Evolutionary conservation across 1,284 basidiomycete species (phyloP), one percentile per base, ranked within the genome.

Genomic region (Inonotus obliquus): DNA sequence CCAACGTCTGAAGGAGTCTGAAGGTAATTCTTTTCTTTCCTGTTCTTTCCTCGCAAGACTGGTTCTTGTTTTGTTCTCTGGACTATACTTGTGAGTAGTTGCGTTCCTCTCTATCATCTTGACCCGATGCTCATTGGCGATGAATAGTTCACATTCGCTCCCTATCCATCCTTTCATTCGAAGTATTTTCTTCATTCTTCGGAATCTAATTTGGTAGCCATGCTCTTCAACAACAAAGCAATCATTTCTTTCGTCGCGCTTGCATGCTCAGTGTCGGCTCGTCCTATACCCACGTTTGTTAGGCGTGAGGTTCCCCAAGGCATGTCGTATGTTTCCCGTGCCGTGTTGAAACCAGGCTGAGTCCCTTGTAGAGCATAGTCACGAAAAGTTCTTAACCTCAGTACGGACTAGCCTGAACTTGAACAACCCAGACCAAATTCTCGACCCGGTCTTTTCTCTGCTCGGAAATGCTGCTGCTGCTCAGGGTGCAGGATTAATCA

Each of bases 291-390:
- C 23, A 21, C 54, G 11, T 39, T 60, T 27, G 35, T 19, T 54
- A 74, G 77, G 63, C 82, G 85, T 66, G 85, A 87, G 71, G 86
- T 87, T 45, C 85, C 86, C 48, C 86, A 87, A 77, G 85, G 85
- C 84, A 38, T 13, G 19, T 21, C 48, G 23, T 45, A 54, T 52
- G 51, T 49, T 23, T 19, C 37, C 13, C 21, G 54, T 19, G 13
- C 13, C 21, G 54, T 19, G 13, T 35, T 19, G 10, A 54, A 11
- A 35, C 29, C 25, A 11, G 25, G 7, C 52, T 49, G 25, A 54
- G 13, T 37, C 44, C 45, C 17, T n/a, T 32, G n/a, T 65, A 85
- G 85, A 87, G 72, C 85, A 87, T 74, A 85, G 84, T 29, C 86
- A 88, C 69, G 79, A 86, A 66, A 71, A 74, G 54, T 79, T 84